Evolutionary conservation across 2,329 filamentous ascomycete species (phyloP).

Genomic region (Cladosporium sp.): DNA sequence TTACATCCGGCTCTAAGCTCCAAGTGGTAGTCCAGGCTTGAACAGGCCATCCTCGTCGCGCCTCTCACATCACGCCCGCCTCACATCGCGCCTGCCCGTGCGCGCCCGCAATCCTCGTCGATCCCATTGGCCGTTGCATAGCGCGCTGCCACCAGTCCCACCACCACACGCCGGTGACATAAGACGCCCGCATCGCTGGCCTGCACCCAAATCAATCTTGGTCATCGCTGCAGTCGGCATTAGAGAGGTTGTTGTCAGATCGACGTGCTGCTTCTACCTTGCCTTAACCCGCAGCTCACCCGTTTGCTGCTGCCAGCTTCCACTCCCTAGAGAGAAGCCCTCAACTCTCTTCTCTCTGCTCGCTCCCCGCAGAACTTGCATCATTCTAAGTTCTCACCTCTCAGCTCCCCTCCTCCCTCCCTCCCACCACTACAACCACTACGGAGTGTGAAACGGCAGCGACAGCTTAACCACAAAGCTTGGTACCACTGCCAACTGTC

Average conservation of each 20-base stretch:
- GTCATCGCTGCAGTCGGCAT: neutral
- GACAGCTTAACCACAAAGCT: conserved; percentile 13
- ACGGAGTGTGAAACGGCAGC: neutral
- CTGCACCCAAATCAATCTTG: neutral
- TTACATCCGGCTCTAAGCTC: neutral
- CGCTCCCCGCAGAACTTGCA: neutral
- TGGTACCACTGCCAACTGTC: neutral
- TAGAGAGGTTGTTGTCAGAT: neutral
- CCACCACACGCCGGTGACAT: conserved; percentile 8
- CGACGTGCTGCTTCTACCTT: neutral
- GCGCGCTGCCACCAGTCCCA: neutral
- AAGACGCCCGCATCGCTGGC: conserved; percentile 6
- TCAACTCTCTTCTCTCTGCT: neutral
- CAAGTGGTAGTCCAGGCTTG: neutral
- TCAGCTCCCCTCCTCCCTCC: conserved; percentile 6
- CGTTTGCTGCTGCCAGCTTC: neutral
- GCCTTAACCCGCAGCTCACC: neutral
- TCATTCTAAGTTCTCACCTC: neutral
- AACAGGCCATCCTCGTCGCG: no score
- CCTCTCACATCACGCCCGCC: neutral
- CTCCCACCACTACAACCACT: neutral
- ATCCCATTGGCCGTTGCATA: conserved; percentile 1
- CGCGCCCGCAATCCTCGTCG: neutral
- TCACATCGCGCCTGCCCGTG: neutral
- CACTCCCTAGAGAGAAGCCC: no score